Percentiles rank a stretch among this genome's conserved stretches.
Evolutionary conservation across 805 yeast genomes (phyloP).

Genomic region (Wickerhamia fluorescens): DNA sequence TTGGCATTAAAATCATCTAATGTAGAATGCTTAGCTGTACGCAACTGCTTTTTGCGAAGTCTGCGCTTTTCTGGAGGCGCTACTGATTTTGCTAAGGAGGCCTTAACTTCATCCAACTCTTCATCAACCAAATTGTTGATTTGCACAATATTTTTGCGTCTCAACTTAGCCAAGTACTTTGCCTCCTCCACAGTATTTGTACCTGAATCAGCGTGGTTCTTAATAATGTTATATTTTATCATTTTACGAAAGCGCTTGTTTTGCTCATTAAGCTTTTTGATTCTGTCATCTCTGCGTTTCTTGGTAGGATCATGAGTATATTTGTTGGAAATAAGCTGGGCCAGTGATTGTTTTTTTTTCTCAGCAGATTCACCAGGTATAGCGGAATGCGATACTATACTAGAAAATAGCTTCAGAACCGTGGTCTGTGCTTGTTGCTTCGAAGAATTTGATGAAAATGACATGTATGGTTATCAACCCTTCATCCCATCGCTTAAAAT

Average conservation of each 20-base stretch:
- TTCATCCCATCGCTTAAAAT: too few relatives aligned
- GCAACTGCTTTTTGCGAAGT: conserved; percentile 15
- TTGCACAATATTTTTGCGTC: conserved; percentile 28
- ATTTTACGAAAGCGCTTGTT: conserved; percentile 28
- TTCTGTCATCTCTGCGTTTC: conserved; percentile 3
- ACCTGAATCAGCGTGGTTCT: conserved; percentile 14
- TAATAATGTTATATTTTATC: conserved; percentile 34
- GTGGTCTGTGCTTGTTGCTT: conserved; percentile 17
- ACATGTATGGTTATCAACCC: conserved; percentile 10
- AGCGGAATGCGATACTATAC: conserved; percentile 11
- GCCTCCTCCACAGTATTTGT: conserved; percentile 24
- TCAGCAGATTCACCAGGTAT: conserved; percentile 5
- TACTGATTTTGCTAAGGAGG: conserved; percentile 16
- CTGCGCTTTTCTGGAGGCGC: conserved; percentile 16
- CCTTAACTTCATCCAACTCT: conserved; percentile 21
- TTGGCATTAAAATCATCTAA: conserved; percentile 27
- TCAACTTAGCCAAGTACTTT: conserved; percentile 33
- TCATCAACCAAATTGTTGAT: conserved; percentile 25
- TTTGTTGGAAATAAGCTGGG: conserved; percentile 8
- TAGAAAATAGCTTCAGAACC: conserved; percentile 18
- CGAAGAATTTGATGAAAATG: conserved; percentile 14
- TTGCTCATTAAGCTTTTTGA: conserved; percentile 20
- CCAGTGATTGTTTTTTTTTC: conserved; percentile 5
- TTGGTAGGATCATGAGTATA: background rate
- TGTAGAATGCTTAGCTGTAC: conserved; percentile 9